phyloP scores from a whole-genome alignment of 805 yeast species.

The Candida loeiensis region DNA sequence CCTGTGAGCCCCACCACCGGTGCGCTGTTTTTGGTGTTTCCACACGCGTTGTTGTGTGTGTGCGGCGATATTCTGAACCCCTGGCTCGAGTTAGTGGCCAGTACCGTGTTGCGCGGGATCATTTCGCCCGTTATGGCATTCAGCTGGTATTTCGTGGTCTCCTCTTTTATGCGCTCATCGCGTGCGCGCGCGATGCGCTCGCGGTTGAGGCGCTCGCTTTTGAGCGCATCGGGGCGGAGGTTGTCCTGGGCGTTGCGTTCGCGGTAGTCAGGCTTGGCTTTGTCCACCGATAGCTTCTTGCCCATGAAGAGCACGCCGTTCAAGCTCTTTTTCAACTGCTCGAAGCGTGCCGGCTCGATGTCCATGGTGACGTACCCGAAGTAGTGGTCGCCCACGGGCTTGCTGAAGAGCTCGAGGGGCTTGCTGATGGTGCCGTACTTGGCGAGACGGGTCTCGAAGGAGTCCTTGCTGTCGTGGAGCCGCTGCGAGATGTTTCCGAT shows the following conservation, averaged over 20 bases:
- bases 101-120: conserved; percentile 7
- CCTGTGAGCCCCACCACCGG: conserved; percentile 33
- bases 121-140: conserved; percentile 22
- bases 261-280: conserved; percentile 57
- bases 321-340: conserved; percentile 51
- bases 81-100: conserved; percentile 10
- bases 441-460: conserved; percentile 52
- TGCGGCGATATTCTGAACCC: conserved; percentile 37
- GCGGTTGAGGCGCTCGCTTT: conserved; percentile 24
- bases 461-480: conserved; percentile 43
- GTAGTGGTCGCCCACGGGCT: conserved; percentile 48
- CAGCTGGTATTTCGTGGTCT: conserved; percentile 20
- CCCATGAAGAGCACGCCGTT: conserved; percentile 79
- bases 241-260: conserved; percentile 46
- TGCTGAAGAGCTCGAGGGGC: conserved; percentile 51
- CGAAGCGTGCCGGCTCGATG: conserved; percentile 43
- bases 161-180: conserved; percentile 43
- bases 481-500: conserved; percentile 64
- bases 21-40: conserved; percentile 31
- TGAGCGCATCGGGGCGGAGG: conserved; percentile 35
- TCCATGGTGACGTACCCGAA: conserved; percentile 69
- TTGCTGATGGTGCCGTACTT: conserved; percentile 57
- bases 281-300: conserved; percentile 53
- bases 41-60: conserved; percentile 29
- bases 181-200: conserved; percentile 33